Percentiles rank a stretch among this genome's conserved stretches.
Evolutionary conservation across 2,329 filamentous ascomycete genomes (phyloP).

Genomic region (Pseudocercospora vitis): DNA sequence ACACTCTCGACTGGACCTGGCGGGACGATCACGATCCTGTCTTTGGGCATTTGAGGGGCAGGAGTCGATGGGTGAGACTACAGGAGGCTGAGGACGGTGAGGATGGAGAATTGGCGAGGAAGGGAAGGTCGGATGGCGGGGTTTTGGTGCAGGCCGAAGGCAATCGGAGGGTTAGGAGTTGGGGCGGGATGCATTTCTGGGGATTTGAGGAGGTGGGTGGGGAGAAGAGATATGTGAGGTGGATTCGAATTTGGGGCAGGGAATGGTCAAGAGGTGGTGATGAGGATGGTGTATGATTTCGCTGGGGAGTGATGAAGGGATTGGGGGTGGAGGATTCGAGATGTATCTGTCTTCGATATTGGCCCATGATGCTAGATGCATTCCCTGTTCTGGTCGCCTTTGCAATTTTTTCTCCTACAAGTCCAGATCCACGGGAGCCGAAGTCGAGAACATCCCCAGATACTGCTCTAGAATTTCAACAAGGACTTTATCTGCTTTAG

Average conservation of each 20-base stretch:
- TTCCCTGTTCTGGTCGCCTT: too few relatives aligned
- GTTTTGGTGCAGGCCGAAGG: conserved; percentile 4
- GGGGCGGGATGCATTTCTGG: conserved; percentile 2
- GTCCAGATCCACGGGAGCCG: too few relatives aligned
- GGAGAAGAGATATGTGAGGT: neutral
- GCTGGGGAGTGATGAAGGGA: conserved; percentile 3
- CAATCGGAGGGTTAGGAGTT: neutral
- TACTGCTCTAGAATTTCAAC: too few relatives aligned
- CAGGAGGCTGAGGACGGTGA: neutral
- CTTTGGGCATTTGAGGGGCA: neutral
- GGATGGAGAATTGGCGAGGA: neutral
- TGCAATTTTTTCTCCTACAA: too few relatives aligned
- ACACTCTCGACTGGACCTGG: neutral
- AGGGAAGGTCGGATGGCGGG: neutral
- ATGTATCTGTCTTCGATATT: too few relatives aligned
- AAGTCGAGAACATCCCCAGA: too few relatives aligned
- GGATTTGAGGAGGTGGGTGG: conserved; percentile 1
- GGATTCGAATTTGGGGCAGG: neutral
- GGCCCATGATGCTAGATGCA: too few relatives aligned
- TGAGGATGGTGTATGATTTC: conserved; percentile 8
- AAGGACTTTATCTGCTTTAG: too few relatives aligned
- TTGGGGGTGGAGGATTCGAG: neutral
- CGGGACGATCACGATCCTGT: conserved; percentile 1
- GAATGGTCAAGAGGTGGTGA: neutral
- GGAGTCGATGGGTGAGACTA: neutral